Conservation (phyloP, 164 flowering plant genomes). For the Cinnamomum micranthum region DNA sequence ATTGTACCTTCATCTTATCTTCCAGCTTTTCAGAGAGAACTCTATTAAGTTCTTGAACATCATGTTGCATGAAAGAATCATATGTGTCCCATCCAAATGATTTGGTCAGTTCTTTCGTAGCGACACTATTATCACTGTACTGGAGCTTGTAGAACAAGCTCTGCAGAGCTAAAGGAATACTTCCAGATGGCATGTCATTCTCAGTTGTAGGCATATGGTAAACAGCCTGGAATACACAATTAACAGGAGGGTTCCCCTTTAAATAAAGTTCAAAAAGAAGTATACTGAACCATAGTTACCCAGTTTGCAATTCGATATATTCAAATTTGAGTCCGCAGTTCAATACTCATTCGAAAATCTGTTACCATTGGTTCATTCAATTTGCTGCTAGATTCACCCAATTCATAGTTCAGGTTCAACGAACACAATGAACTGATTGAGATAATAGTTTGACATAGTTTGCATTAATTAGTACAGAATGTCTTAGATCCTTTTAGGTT, state of each 20-base stretch:
- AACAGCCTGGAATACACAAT: conserved; percentile 61
- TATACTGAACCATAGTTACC: no score
- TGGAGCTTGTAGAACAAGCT: conserved; percentile 93
- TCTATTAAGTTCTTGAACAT: conserved; percentile 91
- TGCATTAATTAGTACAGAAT: no score
- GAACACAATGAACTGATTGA: no score
- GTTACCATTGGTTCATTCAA: no score
- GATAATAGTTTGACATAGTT: no score
- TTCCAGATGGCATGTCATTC: conserved; percentile 84
- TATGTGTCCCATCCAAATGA: conserved; percentile 98
- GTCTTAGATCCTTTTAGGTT: no score
- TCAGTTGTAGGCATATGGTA: conserved; percentile 98
- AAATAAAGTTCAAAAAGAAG: background rate
- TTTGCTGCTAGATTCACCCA: no score
- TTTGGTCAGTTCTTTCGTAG: conserved; percentile 89
- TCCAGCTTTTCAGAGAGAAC: conserved; percentile 90
- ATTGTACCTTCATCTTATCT: conserved; percentile 83
- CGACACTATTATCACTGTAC: conserved; percentile 81
- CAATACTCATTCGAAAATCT: no score
- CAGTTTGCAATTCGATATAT: no score
- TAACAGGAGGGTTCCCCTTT: background rate
- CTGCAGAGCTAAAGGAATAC: conserved; percentile 89
- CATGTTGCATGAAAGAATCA: conserved; percentile 97
- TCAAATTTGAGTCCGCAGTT: no score
- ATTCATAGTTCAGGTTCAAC: no score